Percentiles rank a stretch among this genome's conserved stretches.
phyloP scores from a whole-genome alignment of 129 eudicot species.

The Ambrosia trifida region DNA sequence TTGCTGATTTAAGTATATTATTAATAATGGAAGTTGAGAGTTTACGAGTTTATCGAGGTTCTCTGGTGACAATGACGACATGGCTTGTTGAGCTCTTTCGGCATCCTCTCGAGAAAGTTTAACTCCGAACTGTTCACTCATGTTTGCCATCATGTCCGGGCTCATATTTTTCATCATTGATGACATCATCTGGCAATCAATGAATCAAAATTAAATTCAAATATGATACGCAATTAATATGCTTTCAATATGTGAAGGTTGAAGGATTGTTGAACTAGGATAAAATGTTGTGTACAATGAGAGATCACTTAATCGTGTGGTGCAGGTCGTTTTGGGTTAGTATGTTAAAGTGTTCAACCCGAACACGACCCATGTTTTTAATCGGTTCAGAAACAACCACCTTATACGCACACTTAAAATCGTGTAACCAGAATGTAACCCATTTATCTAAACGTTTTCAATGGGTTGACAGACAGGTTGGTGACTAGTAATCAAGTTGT shows the following conservation, averaged over 20 bases:
- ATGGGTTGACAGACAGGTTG: no score
- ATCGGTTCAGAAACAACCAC: no score
- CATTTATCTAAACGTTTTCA: no score
- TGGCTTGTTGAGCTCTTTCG: slow-evolving; percentile 92
- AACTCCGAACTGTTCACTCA: slow-evolving; percentile 90
- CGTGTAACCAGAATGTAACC: no score
- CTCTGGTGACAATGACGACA: slow-evolving; percentile 94
- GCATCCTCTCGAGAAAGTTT: slow-evolving; percentile 92
- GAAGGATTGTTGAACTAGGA: background rate
- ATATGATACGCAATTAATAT: slow-evolving; percentile 4
- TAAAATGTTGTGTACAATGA: background rate
- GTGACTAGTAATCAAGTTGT: no score
- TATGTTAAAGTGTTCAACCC: no score
- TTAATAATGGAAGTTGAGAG: background rate
- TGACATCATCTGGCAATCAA: slow-evolving; percentile 73
- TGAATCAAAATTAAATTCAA: background rate
- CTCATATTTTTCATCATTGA: slow-evolving; percentile 94
- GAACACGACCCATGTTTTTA: no score
- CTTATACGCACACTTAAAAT: no score
- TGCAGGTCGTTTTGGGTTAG: no score
- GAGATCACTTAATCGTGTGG: background rate
- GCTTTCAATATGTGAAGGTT: background rate
- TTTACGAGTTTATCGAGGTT: slow-evolving; percentile 80
- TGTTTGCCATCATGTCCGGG: slow-evolving; percentile 98
- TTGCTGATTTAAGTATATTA: background rate